Base-by-base conservation (phyloP, 179 eudicot species). In the Silene coronaria region DNA sequence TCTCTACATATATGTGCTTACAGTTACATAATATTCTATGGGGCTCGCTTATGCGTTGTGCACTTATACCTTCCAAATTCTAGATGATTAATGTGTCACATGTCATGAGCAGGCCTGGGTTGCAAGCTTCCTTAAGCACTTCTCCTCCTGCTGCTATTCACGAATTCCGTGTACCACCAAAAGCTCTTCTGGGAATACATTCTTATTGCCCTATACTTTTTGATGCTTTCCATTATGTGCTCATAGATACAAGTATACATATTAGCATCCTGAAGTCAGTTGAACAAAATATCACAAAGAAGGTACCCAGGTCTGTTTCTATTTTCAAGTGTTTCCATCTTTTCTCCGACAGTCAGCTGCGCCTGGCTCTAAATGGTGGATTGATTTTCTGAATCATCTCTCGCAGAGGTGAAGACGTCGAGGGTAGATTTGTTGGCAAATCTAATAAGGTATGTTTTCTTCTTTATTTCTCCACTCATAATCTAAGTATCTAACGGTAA, bases 101-200 rank as follows among this genome's bases (percentile, higher is more conserved):
- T 69, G 64, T 81, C 26, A 46, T 84, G 66, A 81, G 73, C 90
- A 92, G 99, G 82, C 82, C 87, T 82, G 89, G 83, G 87, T 67
- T 88, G 83, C 92, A 87, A 83, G 86, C 78, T 80, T 86, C 87
- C 72, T 80, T 87, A 58, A 91, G 83, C 80, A 70, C 87, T 63
- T 76, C 83, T 65, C 87, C 83, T 65, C 86, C 99, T 84, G 91
- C 91, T 73, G 95, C 99, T 76, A 79, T 82, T 78, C 99, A 95
- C 80, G 99, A 95, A 88, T 92, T 95, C 78, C 88, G 99, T 74
- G 87, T 95, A 70, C 95, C 99, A 77, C 89, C 97, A n/a, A 92
- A 88, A 86, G 93, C 99, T 80, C 99, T 95, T 80, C 77, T 92
- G 66, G 99, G 99, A 45, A 61, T 95, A 70, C 99, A 95, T 89